These are phyloP conservation scores for Davidsoniella eucalypti DNA, from an alignment of 2,329 filamentous ascomycete species.

Conservation along the genomic window DNA sequence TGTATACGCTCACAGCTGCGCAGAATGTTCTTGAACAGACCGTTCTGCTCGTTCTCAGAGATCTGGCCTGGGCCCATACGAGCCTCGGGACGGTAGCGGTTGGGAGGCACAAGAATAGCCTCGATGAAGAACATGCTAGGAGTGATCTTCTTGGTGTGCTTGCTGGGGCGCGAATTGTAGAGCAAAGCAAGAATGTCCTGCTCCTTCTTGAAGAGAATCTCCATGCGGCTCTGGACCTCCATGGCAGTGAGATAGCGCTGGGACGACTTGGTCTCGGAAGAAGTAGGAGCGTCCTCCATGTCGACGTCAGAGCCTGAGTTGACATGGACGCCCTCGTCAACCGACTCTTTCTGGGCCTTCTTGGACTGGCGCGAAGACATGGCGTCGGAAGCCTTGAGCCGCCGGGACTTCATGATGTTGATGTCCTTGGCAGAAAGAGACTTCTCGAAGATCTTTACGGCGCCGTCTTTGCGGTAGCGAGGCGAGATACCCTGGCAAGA, in stretches of 20 bases:
- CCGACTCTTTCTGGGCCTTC: constrained; percentile 14
- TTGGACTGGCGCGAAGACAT: constrained; percentile 30
- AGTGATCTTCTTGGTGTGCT: constrained; percentile 39
- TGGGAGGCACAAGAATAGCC: constrained; percentile 75
- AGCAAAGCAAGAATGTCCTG: constrained; percentile 69
- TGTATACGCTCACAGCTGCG: constrained; percentile 44
- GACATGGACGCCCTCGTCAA: constrained; percentile 47
- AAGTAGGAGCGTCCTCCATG: constrained; percentile 20
- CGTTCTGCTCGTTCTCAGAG: constrained; percentile 77
- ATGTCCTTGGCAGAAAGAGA: constrained; percentile 58
- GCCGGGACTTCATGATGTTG: constrained; percentile 55
- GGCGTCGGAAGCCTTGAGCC: constrained; percentile 53
- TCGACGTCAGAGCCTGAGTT: constrained; percentile 22
- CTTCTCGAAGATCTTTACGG: constrained; percentile 86
- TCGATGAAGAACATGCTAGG: constrained; percentile 92
- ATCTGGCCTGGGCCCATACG: constrained; percentile 66
- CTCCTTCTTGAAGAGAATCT: constrained; percentile 72
- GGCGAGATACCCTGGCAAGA: constrained; percentile 57
- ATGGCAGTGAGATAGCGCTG: constrained; percentile 69
- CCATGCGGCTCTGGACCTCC: constrained; percentile 67
- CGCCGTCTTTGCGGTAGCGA: constrained; percentile 73
- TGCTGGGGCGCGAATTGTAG: constrained; percentile 58
- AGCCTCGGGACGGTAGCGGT: constrained; percentile 77
- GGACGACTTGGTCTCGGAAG: constrained; percentile 22
- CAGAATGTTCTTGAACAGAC: constrained; percentile 71